Evolutionary conservation across 192 early-diverging fungal genomes (phyloP), one percentile per base, ranked within the genome.

Genomic region (Umbelopsis sp.): DNA sequence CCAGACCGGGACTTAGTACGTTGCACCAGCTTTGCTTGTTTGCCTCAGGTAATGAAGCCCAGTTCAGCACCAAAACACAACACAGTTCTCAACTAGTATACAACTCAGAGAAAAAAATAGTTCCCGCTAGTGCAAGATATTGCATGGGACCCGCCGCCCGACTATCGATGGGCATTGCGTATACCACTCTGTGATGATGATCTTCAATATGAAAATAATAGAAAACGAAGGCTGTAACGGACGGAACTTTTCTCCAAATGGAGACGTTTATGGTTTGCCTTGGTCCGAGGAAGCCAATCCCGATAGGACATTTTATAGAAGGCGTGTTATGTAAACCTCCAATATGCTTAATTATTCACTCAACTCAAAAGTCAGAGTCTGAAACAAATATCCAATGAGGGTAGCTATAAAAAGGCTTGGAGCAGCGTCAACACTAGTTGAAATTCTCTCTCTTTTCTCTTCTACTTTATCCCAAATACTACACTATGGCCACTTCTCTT

Each of bases 401-500:
- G 52, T 22, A 22, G 11, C 25, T 53, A 53, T 12, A 20, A 22
- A n/a, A 53, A n/a, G 52, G 52, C 25, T 22, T 9, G 24, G 14
- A 53, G 26, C 22, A 22, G 52, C 52, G 25, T 29, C 8, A 53
- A 51, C 22, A 53, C 26, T 25, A 14, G 8, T 53, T 12, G 4
- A 53, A 53, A 53, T 26, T 41, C 12, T 41, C 38, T 41, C 38
- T 38, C 36, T 47, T 16, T 49, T 21, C n/a, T 49, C 16, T 49
- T 49, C 47, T 49, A 34, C 29, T 34, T 16, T 14, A 62, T n/a
- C 25, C 52, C n/a, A 54, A 54, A n/a, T n/a, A n/a, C n/a, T 1
- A 22, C 22, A 53, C 20, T 22, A 62, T 62, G 56, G 56, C 56
- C n/a, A 62, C 71, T 50, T 65, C 71, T 31, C 43, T 71, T 21